Evolutionary conservation across 257 asterid genomes (phyloP).

Genomic region (Salvia miltiorrhiza): DNA sequence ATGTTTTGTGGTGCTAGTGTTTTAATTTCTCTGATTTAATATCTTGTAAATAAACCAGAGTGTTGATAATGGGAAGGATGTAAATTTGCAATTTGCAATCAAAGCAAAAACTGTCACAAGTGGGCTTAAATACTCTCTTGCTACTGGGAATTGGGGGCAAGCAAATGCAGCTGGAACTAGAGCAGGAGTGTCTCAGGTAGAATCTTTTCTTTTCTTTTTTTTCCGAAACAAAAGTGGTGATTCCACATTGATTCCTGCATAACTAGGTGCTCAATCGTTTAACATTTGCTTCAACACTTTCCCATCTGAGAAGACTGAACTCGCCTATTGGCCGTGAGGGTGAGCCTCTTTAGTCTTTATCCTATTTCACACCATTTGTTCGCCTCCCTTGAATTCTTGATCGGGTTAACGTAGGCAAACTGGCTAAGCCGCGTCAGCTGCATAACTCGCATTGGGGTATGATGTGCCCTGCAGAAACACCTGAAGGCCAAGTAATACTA

Average conservation of each 20-base stretch:
- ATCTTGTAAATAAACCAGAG: slow-evolving; percentile 39
- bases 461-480: slow-evolving; percentile 96
- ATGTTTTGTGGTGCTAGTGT: not conserved
- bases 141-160: slow-evolving; percentile 94
- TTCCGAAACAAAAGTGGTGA: not conserved
- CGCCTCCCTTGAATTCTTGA: not conserved
- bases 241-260: not conserved
- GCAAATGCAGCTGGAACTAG: slow-evolving; percentile 88
- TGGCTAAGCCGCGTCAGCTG: slow-evolving; percentile 88
- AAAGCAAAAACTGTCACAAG: slow-evolving; percentile 82
- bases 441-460: slow-evolving; percentile 95
- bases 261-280: slow-evolving; percentile 81
- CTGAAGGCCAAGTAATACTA: slow-evolving; percentile 79
- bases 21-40: slow-evolving; percentile 4
- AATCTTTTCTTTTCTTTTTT: not conserved
- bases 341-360: slow-evolving; percentile 12
- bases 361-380: not conserved
- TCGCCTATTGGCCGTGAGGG: slow-evolving; percentile 96
- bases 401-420: slow-evolving; percentile 42
- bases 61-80: slow-evolving; percentile 82
- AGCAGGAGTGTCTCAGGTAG: slow-evolving; percentile 85
- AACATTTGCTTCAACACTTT: slow-evolving; percentile 85
- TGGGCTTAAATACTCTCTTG: slow-evolving; percentile 84
- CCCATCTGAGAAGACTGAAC: slow-evolving; percentile 76
- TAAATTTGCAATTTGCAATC: slow-evolving; percentile 79